These are phyloP conservation scores for Tetramitus jugosus DNA, from an alignment of 208 protist species.

Conservation along the genomic window DNA sequence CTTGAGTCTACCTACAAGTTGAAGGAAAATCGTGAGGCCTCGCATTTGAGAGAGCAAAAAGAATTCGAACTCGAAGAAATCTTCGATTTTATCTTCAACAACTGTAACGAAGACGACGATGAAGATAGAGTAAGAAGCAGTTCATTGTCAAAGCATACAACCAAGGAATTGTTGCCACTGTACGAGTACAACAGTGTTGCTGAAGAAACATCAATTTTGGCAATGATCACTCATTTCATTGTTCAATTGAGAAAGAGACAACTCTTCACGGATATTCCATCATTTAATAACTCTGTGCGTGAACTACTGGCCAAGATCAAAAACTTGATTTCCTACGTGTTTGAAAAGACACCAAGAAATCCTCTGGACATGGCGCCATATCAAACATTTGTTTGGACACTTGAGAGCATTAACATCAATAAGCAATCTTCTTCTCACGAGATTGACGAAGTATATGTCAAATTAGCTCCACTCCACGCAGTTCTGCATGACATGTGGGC, in stretches of 20 bases:
- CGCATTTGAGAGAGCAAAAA: background rate
- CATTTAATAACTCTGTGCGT: no score
- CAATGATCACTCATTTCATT: background rate
- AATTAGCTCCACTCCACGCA: background rate
- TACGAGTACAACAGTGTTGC: background rate
- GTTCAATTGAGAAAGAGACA: no score
- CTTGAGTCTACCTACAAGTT: no score
- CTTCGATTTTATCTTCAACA: background rate
- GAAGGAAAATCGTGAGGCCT: no score
- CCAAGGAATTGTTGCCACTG: background rate
- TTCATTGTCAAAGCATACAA: background rate
- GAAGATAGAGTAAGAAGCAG: background rate
- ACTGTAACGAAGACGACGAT: background rate
- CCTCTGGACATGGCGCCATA: constrained; percentile 9
- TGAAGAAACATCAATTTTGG: background rate
- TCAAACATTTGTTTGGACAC: constrained; percentile 1
- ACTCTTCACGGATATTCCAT: no score
- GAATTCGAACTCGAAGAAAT: background rate
- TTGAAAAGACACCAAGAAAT: background rate
- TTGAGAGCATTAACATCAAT: background rate
- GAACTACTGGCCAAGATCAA: background rate
- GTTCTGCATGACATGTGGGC: background rate
- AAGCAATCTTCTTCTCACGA: no score
- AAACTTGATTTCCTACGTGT: background rate
- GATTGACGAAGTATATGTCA: no score